phyloP scores from a whole-genome alignment of 2,329 filamentous ascomycete species.

The Claviceps fusiformis region DNA sequence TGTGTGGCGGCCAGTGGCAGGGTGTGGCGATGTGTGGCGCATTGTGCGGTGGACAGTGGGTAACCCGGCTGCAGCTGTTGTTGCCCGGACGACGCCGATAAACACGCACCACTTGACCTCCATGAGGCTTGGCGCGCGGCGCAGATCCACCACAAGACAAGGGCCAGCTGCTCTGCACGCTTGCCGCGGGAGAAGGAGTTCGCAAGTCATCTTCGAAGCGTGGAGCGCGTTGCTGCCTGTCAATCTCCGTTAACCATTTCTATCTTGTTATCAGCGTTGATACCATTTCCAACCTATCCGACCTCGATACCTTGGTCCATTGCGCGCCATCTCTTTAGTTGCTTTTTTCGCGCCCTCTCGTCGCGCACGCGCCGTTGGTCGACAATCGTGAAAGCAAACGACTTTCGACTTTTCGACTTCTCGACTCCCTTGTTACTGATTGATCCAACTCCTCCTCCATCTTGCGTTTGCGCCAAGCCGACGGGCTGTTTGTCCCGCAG shows the following conservation, averaged over 20 bases:
- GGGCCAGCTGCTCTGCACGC: neutral
- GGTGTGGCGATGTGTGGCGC: neutral
- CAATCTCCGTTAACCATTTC: neutral
- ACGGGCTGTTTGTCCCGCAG: constrained; percentile 7
- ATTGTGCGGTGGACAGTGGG: neutral
- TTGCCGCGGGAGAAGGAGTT: too few relatives aligned
- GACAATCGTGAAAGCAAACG: constrained; percentile 18
- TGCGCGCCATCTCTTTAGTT: neutral
- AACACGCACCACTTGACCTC: constrained; percentile 1
- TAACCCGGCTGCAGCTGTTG: neutral
- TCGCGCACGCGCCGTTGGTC: constrained; percentile 11
- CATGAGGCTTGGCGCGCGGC: neutral
- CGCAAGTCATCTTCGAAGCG: neutral
- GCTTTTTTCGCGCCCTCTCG: constrained; percentile 6
- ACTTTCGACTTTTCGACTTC: constrained; percentile 21
- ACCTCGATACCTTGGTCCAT: neutral
- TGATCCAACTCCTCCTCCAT: neutral
- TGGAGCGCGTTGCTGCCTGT: neutral
- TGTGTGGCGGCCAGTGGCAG: neutral
- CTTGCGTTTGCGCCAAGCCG: neutral
- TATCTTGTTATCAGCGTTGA: neutral
- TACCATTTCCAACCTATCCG: neutral
- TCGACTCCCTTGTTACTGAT: constrained; percentile 13
- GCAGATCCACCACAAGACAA: constrained; percentile 1
- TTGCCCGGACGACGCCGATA: constrained; percentile 7